Evolutionary conservation across 2,329 filamentous ascomycete species (phyloP).

Genomic region (Plectosphaerella plurivora): DNA sequence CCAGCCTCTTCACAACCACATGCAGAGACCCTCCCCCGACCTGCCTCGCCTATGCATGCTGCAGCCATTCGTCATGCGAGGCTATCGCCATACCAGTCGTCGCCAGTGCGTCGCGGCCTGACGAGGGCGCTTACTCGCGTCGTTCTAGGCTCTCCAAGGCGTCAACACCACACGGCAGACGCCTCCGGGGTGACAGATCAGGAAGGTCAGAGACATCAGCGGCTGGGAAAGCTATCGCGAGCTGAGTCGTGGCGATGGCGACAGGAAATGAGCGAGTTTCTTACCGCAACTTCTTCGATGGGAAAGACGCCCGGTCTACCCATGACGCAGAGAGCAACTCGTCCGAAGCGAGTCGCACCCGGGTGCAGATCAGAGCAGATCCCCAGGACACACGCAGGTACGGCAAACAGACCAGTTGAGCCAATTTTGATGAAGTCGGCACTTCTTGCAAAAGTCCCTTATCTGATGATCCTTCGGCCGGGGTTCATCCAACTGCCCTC

Average conservation of each 20-base stretch:
- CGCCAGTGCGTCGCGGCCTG: not conserved
- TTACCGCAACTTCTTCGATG: too few species aligned
- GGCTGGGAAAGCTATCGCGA: not conserved
- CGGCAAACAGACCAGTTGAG: not conserved
- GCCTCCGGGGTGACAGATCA: not conserved
- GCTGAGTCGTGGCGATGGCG: not conserved
- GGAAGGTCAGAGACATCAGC: not conserved
- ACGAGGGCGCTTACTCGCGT: not conserved
- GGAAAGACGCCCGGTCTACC: too few species aligned
- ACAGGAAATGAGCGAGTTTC: not conserved
- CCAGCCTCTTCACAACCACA: too few species aligned
- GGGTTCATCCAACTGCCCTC: slow-evolving; percentile 1
- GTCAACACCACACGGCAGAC: not conserved
- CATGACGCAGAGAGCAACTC: too few species aligned
- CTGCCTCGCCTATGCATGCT: too few species aligned
- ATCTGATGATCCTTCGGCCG: not conserved
- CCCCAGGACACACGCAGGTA: not conserved
- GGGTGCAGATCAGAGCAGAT: not conserved
- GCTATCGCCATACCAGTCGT: not conserved
- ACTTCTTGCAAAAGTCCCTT: not conserved
- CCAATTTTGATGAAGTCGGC: too few species aligned
- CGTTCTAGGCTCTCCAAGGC: not conserved
- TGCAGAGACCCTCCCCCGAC: too few species aligned
- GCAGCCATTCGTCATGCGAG: too few species aligned
- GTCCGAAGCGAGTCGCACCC: too few species aligned